A percentile compares a stretch with the other conserved stretches of the same genome.
Conservation (phyloP, 2,329 filamentous ascomycete species). For the Clonostachys chloroleuca region DNA sequence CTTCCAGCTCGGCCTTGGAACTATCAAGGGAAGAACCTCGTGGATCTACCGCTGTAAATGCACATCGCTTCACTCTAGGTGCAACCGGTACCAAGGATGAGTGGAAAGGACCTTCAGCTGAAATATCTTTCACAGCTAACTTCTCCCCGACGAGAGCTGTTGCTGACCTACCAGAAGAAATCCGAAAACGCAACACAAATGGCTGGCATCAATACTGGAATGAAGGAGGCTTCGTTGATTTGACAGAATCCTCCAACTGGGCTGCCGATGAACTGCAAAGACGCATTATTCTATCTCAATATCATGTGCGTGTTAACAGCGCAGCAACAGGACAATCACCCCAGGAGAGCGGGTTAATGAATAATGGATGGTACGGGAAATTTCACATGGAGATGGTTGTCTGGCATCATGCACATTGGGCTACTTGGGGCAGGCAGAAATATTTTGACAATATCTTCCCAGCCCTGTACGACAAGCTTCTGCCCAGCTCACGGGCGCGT, state of each 20-base stretch:
- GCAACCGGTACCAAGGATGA: constrained; percentile 3
- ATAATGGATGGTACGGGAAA: constrained; percentile 39
- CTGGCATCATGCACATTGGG: not conserved
- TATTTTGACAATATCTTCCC: not conserved
- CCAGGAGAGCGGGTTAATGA: constrained; percentile 38
- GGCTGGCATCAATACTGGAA: constrained; percentile 30
- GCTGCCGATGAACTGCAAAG: constrained; percentile 35
- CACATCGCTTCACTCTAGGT: constrained; percentile 23
- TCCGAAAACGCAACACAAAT: constrained; percentile 12
- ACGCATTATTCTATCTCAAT: constrained; percentile 36
- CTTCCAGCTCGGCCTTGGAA: constrained; percentile 8
- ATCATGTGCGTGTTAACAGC: constrained; percentile 35
- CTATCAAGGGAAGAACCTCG: constrained; percentile 10
- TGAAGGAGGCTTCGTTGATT: constrained; percentile 33
- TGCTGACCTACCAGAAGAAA: constrained; percentile 13
- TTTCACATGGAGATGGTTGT: not conserved
- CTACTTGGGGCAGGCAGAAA: not conserved
- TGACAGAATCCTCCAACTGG: constrained; percentile 24
- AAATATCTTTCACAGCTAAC: constrained; percentile 24
- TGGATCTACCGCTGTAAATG: constrained; percentile 13
- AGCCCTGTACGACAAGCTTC: not conserved
- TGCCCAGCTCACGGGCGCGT: not conserved
- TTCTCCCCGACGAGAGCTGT: constrained; percentile 19
- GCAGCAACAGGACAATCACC: constrained; percentile 28
- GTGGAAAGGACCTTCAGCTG: not conserved